Evolutionary conservation across 1,139 yeast genomes (phyloP).

Genomic region (Kluyveromyces sp.): DNA sequence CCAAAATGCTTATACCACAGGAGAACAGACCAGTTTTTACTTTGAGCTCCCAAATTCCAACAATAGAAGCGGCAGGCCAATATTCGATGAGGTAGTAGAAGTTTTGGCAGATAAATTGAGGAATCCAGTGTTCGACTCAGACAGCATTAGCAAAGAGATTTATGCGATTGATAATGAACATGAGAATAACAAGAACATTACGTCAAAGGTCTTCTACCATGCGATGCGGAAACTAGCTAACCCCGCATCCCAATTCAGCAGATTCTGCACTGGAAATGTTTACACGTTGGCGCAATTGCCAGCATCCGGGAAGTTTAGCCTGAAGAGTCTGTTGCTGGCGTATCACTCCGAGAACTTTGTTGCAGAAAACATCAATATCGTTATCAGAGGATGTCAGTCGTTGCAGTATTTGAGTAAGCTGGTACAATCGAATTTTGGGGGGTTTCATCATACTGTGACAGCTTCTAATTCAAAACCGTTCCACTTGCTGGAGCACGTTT

Average conservation of each 20-base stretch:
- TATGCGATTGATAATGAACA: conserved; percentile 62
- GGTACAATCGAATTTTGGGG: conserved; percentile 39
- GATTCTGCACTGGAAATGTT: conserved; percentile 69
- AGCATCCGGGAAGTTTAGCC: conserved; percentile 39
- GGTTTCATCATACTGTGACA: conserved; percentile 15
- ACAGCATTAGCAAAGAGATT: conserved; percentile 43
- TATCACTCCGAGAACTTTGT: conserved; percentile 44
- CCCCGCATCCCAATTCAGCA: conserved; percentile 50
- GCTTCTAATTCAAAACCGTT: background rate
- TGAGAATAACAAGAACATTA: conserved; percentile 39
- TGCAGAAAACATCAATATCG: conserved; percentile 51
- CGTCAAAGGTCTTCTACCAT: conserved; percentile 48
- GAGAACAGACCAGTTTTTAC: conserved; percentile 54
- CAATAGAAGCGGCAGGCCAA: conserved; percentile 24
- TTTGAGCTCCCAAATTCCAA: conserved; percentile 46
- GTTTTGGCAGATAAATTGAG: conserved; percentile 48
- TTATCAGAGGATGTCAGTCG: conserved; percentile 59
- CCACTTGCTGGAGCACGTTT: conserved; percentile 16
- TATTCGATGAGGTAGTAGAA: conserved; percentile 41
- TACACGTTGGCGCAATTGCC: conserved; percentile 52
- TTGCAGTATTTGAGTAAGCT: conserved; percentile 48
- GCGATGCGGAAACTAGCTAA: conserved; percentile 48
- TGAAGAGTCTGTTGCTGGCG: conserved; percentile 46
- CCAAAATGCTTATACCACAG: conserved; percentile 61
- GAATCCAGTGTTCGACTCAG: conserved; percentile 43